Percentiles rank a stretch among this genome's conserved stretches.
These are phyloP conservation scores for Trichoderma asperelloides DNA, from an alignment of 495 filamentous ascomycete genomes.

Conservation along the genomic window DNA sequence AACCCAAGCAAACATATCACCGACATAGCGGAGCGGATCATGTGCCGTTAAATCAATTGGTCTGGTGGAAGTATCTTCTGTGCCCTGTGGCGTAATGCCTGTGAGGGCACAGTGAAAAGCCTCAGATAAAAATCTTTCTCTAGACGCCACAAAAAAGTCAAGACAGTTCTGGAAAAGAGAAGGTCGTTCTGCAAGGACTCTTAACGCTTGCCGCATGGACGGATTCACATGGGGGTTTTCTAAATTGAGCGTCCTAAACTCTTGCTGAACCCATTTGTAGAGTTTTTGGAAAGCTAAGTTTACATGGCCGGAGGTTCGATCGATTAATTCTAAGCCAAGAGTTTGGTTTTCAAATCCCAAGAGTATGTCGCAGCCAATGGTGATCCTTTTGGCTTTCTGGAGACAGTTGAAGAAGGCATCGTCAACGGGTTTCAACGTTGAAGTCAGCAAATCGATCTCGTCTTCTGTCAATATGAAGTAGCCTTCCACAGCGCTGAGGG, in stretches of 20 bases:
- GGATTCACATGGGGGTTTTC: constrained; percentile 90
- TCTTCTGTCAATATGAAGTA: constrained; percentile 81
- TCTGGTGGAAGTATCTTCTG: constrained; percentile 52
- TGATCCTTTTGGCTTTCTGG: constrained; percentile 75
- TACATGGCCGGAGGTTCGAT: constrained; percentile 75
- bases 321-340: constrained; percentile 81
- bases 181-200: constrained; percentile 83
- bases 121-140: constrained; percentile 80
- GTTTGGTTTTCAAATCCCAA: constrained; percentile 85
- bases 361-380: constrained; percentile 78
- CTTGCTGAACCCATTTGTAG: constrained; percentile 87
- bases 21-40: constrained; percentile 85
- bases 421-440: constrained; percentile 69
- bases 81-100: constrained; percentile 44
- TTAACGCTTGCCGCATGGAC: constrained; percentile 73
- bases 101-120: constrained; percentile 88
- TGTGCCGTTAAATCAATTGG: constrained; percentile 92
- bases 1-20: constrained; percentile 96
- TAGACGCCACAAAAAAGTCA: constrained; percentile 85
- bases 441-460: constrained; percentile 62
- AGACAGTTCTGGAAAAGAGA: constrained; percentile 87
- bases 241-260: constrained; percentile 86
- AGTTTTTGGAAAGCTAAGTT: constrained; percentile 91
- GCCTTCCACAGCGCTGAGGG: constrained; percentile 72
- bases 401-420: constrained; percentile 78